phyloP scores from a whole-genome alignment of 805 yeast species.

The Naumovozyma dairenensis region DNA sequence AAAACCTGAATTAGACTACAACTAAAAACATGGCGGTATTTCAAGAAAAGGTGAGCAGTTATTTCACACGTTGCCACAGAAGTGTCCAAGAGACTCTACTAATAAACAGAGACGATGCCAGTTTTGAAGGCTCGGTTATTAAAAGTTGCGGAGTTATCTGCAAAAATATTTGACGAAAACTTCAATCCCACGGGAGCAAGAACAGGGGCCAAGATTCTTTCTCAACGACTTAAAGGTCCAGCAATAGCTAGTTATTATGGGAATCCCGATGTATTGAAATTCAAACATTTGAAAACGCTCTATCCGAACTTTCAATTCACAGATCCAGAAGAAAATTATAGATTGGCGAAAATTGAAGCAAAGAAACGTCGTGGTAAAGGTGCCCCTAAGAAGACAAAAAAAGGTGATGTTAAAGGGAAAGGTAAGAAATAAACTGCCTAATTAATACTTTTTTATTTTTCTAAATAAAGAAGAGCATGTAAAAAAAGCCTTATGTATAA shows the following conservation, averaged over 20 bases:
- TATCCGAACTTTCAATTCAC: constrained; percentile 42
- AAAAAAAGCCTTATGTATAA: too few species aligned
- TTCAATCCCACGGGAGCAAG: constrained; percentile 58
- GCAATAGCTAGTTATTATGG: constrained; percentile 66
- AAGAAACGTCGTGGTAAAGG: constrained; percentile 84
- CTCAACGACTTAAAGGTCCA: constrained; percentile 64
- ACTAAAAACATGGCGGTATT: too few species aligned
- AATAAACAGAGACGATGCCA: constrained; percentile 18
- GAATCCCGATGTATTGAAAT: constrained; percentile 56
- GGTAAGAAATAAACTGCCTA: constrained; percentile 31
- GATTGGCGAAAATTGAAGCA: constrained; percentile 51
- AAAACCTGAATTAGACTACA: too few species aligned
- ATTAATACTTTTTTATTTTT: not conserved
- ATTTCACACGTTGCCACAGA: too few species aligned
- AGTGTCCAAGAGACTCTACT: not conserved
- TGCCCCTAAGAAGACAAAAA: constrained; percentile 69
- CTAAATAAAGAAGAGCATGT: too few species aligned
- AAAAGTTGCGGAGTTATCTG: constrained; percentile 49
- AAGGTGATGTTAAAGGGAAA: constrained; percentile 29
- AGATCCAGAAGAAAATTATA: constrained; percentile 61
- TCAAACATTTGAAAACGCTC: constrained; percentile 47
- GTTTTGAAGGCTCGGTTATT: constrained; percentile 38
- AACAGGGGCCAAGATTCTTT: constrained; percentile 64
- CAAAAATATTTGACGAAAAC: constrained; percentile 57
- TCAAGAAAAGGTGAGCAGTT: too few species aligned